A percentile compares a stretch with the other conserved stretches of the same genome.
These are phyloP conservation scores for Myotisia sp. DNA, from an alignment of 2,329 filamentous ascomycete genomes.

Conservation along the genomic window DNA sequence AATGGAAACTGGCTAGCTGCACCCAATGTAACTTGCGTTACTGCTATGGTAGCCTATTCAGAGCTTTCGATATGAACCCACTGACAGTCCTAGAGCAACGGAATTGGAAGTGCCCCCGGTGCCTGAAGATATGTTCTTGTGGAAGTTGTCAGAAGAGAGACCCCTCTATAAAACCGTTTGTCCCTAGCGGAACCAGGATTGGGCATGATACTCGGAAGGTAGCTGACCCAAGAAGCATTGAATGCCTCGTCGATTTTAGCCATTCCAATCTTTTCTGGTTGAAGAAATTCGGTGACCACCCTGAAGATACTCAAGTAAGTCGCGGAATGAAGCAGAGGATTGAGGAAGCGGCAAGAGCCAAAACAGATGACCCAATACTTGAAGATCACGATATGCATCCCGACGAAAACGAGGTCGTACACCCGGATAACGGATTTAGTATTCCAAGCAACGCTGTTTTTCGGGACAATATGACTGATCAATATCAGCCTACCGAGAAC, in stretches of 20 bases:
- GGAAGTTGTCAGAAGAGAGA: conserved; percentile 54
- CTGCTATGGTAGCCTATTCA: conserved; percentile 85
- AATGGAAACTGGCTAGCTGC: conserved; percentile 75
- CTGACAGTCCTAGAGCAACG: conserved; percentile 65
- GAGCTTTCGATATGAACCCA: conserved; percentile 83
- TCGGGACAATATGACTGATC: conserved; percentile 18
- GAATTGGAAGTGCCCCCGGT: conserved; percentile 81
- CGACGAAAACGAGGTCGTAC: conserved; percentile 18
- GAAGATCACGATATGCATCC: conserved; percentile 33
- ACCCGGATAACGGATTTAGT: conserved; percentile 13
- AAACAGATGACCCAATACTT: conserved; percentile 32
- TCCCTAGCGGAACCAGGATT: conserved; percentile 72
- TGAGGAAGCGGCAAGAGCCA: conserved; percentile 41
- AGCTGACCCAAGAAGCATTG: conserved; percentile 80
- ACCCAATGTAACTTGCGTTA: conserved; percentile 62
- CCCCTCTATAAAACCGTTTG: conserved; percentile 59
- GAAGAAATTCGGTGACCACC: conserved; percentile 41
- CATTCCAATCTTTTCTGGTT: conserved; percentile 80
- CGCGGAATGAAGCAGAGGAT: conserved; percentile 34
- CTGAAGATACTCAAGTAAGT: conserved; percentile 16
- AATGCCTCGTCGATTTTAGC: conserved; percentile 80
- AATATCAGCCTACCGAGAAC: conserved; percentile 20
- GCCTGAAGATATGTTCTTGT: conserved; percentile 74
- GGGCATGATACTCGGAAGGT: conserved; percentile 84
- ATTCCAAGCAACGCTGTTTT: conserved; percentile 19